Percentiles rank a stretch among this genome's conserved stretches.
Evolutionary conservation across 2,329 filamentous ascomycete genomes (phyloP).

Genomic region (Diaporthe batatas): DNA sequence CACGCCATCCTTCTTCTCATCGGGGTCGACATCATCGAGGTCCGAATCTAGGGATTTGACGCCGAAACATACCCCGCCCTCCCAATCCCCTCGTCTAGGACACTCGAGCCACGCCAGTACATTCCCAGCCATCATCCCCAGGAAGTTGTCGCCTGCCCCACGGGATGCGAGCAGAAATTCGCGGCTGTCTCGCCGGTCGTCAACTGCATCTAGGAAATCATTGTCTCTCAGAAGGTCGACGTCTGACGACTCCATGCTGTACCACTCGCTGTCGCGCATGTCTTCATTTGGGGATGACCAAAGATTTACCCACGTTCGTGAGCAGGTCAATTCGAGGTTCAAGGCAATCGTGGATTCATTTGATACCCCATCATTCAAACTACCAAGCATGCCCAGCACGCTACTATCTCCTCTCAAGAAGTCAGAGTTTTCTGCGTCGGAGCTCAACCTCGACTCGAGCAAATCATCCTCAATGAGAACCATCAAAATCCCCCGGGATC

Average conservation of each 20-base stretch:
- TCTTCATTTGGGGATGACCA: slow-evolving; percentile 89
- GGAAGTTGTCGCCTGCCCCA: slow-evolving; percentile 36
- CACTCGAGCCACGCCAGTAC: slow-evolving; percentile 41
- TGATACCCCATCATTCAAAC: slow-evolving; percentile 82
- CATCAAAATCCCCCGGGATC: slow-evolving; percentile 45
- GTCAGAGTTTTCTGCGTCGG: slow-evolving; percentile 34
- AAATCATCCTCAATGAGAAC: slow-evolving; percentile 43
- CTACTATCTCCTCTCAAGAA: slow-evolving; percentile 50
- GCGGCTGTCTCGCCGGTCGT: slow-evolving; percentile 5
- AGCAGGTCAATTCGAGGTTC: slow-evolving; percentile 88
- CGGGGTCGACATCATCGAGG: slow-evolving; percentile 48
- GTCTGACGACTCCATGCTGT: slow-evolving; percentile 84
- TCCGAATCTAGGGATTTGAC: slow-evolving; percentile 46
- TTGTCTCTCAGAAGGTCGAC: slow-evolving; percentile 69
- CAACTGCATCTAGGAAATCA: slow-evolving; percentile 47
- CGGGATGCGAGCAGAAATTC: slow-evolving; percentile 38
- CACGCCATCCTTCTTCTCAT: slow-evolving; percentile 57
- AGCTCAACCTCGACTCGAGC: slow-evolving; percentile 40
- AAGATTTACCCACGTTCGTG: slow-evolving; percentile 82
- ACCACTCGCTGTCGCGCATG: slow-evolving; percentile 79
- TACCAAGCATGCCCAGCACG: slow-evolving; percentile 69
- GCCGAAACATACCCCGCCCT: slow-evolving; percentile 43
- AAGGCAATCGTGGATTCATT: slow-evolving; percentile 93
- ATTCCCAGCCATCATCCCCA: slow-evolving; percentile 21
- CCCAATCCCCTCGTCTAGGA: slow-evolving; percentile 44